phyloP scores from a whole-genome alignment of 805 yeast genomes.

The Nakazawaea anatomiae region DNA sequence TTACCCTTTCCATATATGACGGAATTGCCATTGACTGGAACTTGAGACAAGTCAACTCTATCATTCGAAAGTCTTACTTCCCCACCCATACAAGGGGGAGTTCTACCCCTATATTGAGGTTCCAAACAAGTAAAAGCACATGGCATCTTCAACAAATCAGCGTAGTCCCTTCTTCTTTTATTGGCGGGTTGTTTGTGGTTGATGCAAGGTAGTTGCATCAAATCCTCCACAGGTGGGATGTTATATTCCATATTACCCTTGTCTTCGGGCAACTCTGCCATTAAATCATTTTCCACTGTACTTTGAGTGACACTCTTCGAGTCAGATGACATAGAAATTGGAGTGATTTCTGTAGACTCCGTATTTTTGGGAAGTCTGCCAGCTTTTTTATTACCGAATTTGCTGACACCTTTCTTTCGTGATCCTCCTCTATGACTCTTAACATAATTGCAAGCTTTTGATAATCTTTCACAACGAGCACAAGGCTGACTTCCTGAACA shows the following conservation, averaged over 20 bases:
- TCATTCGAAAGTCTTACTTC: constrained; percentile 4
- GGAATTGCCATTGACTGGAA: not conserved
- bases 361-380: not conserved
- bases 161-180: constrained; percentile 1
- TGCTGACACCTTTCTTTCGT: constrained; percentile 40
- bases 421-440: constrained; percentile 51
- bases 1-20: constrained; percentile 8
- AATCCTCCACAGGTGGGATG: constrained; percentile 10
- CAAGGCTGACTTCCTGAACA: constrained; percentile 48
- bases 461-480: constrained; percentile 29
- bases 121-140: constrained; percentile 19
- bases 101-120: constrained; percentile 18
- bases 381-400: constrained; percentile 6
- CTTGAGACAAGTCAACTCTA: constrained; percentile 10
- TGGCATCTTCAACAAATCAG: constrained; percentile 11
- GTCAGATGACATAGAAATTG: not conserved
- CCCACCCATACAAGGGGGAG: constrained; percentile 23
- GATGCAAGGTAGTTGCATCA: constrained; percentile 8
- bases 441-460: constrained; percentile 39
- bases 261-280: not conserved
- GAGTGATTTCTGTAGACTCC: not conserved
- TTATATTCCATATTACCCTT: not conserved
- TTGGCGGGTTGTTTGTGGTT: constrained; percentile 5
- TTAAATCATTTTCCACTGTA: not conserved
- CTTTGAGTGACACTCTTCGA: not conserved